Percentiles rank a stretch among this genome's conserved stretches.
Conservation (phyloP, 1,139 yeast species). For the Debaryomyces psychrophilus region DNA sequence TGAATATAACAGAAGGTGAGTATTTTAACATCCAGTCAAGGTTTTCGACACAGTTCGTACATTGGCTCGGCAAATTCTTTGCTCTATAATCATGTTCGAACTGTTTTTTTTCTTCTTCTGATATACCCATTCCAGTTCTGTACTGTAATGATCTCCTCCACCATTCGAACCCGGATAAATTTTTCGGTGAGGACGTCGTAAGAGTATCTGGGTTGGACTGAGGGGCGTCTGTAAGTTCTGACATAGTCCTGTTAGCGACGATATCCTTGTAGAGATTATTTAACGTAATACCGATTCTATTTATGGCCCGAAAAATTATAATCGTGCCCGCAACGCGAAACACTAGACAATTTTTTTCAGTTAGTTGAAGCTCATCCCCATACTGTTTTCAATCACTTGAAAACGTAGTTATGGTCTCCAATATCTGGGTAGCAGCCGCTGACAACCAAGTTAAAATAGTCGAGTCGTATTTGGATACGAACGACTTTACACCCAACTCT, state of each 20-base stretch:
- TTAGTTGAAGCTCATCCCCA: conserved; percentile 6
- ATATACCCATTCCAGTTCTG: conserved; percentile 70
- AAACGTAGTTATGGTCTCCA: conserved; percentile 44
- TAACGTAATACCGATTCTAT: neutral
- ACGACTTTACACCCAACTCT: conserved; percentile 63
- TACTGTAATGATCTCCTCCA: conserved; percentile 77
- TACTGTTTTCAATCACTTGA: conserved; percentile 3
- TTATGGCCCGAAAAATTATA: conserved; percentile 8
- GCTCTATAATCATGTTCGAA: conserved; percentile 61
- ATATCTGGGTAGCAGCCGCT: conserved; percentile 95
- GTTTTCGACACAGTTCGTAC: conserved; percentile 69
- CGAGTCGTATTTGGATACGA: conserved; percentile 53
- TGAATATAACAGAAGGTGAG: conserved; percentile 85
- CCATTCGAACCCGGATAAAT: conserved; percentile 66
- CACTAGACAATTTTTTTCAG: conserved; percentile 5
- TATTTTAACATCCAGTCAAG: conserved; percentile 78
- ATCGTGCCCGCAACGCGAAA: conserved; percentile 7
- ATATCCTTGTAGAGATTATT: neutral
- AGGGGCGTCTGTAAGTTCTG: conserved; percentile 10
- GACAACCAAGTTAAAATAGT: conserved; percentile 72
- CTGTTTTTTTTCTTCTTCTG: conserved; percentile 53
- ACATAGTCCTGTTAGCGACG: conserved; percentile 3
- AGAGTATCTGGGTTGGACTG: conserved; percentile 8
- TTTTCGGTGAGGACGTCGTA: conserved; percentile 27
- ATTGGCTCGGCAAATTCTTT: conserved; percentile 52